These are phyloP conservation scores for Candida maesae DNA, from an alignment of 805 yeast species.

Conservation along the genomic window DNA sequence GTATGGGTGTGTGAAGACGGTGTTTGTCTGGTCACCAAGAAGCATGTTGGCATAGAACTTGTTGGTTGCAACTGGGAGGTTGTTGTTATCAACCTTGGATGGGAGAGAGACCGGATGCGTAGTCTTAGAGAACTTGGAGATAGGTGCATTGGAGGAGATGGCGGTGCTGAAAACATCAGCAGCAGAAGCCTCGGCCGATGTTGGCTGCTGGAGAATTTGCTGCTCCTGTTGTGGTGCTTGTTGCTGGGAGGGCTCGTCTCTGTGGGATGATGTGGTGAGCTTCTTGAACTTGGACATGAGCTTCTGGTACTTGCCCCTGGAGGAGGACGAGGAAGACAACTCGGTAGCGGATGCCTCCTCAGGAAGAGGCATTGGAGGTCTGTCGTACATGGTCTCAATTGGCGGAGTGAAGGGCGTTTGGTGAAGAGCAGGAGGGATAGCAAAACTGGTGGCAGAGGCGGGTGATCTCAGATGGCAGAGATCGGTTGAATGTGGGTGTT, in stretches of 20 bases:
- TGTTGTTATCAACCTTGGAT: constrained; percentile 19
- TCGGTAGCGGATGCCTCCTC: no score
- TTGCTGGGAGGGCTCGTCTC: no score
- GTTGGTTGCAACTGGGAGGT: constrained; percentile 61
- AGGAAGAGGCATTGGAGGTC: constrained; percentile 32
- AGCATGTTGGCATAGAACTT: constrained; percentile 74
- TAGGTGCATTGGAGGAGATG: constrained; percentile 42
- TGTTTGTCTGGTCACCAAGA: constrained; percentile 60
- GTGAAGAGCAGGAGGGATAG: background rate
- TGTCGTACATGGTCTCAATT: constrained; percentile 22
- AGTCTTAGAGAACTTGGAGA: constrained; percentile 34
- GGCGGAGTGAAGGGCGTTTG: background rate
- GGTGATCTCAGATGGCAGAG: constrained; percentile 13
- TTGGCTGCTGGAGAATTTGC: constrained; percentile 3
- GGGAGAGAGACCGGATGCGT: constrained; percentile 30
- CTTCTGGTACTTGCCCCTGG: constrained; percentile 9
- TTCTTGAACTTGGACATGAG: constrained; percentile 16
- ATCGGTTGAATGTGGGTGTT: no score
- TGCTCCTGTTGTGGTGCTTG: constrained; percentile 3
- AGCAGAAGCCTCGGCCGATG: constrained; percentile 4
- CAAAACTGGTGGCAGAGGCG: background rate
- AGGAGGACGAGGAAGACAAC: no score
- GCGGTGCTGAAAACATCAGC: constrained; percentile 38
- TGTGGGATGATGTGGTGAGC: no score
- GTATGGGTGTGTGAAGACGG: constrained; percentile 82